Evolutionary conservation across 176 grass and related monocot genomes (phyloP).

Genomic region (Microstegium vimineum): DNA sequence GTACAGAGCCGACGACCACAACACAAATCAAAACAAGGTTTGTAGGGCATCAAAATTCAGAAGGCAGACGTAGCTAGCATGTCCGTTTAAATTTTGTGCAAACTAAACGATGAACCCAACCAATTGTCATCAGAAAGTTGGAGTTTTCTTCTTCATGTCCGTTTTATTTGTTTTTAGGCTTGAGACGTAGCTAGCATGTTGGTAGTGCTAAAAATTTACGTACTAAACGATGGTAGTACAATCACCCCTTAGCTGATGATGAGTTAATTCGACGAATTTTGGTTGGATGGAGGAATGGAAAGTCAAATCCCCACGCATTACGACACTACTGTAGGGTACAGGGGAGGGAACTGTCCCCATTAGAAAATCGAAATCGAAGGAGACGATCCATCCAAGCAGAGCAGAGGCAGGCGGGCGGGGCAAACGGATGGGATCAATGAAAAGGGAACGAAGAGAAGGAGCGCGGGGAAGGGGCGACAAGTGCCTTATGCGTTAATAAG

Average conservation of each 20-base stretch:
- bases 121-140: background rate
- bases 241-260: background rate
- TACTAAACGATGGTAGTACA: too few species aligned
- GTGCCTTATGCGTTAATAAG: background rate
- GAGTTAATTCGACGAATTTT: background rate
- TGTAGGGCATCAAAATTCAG: too few species aligned
- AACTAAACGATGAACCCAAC: background rate
- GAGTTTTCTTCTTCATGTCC: background rate
- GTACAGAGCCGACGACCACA: background rate
- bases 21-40: background rate
- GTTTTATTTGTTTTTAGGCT: background rate
- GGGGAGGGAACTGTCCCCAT: conserved; percentile 9
- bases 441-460: too few species aligned
- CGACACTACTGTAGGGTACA: background rate
- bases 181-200: background rate
- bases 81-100: too few species aligned
- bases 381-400: background rate
- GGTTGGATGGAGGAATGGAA: background rate
- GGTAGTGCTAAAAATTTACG: too few species aligned
- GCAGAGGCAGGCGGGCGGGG: background rate
- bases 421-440: background rate
- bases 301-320: background rate
- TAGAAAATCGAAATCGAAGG: background rate
- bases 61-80: too few species aligned
- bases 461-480: too few species aligned